A percentile compares a stretch with the other conserved stretches of the same genome.
These are phyloP conservation scores for Daldinia loculata DNA, from an alignment of 495 filamentous ascomycete genomes.

Conservation along the genomic window DNA sequence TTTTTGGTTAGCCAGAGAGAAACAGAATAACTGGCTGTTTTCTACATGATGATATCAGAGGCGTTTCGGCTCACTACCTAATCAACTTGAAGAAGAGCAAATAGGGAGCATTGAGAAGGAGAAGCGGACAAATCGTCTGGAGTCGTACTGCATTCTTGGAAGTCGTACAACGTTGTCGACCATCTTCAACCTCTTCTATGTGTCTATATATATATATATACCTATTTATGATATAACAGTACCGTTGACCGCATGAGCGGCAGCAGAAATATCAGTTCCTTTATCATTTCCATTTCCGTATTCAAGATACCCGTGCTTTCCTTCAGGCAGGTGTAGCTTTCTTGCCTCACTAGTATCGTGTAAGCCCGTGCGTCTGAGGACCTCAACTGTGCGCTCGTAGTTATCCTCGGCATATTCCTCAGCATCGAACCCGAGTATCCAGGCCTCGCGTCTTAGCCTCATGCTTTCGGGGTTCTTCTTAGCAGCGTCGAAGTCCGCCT, in stretches of 20 bases:
- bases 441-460: constrained; percentile 63
- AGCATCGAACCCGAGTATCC: constrained; percentile 69
- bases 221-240: constrained; percentile 23
- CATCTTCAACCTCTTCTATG: constrained; percentile 12
- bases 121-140: background rate
- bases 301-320: constrained; percentile 35
- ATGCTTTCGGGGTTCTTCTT: constrained; percentile 67
- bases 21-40: constrained; percentile 9
- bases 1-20: constrained; percentile 19
- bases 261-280: constrained; percentile 9
- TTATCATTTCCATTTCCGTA: constrained; percentile 16
- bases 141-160: constrained; percentile 19
- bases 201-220: constrained; percentile 23
- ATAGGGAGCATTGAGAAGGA: background rate
- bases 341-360: constrained; percentile 25
- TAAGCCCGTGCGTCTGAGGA: constrained; percentile 32
- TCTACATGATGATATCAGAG: constrained; percentile 25
- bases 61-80: constrained; percentile 28
- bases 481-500: constrained; percentile 65
- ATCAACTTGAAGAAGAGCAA: constrained; percentile 12
- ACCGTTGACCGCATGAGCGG: constrained; percentile 18
- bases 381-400: constrained; percentile 36
- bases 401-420: constrained; percentile 61
- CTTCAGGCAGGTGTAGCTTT: constrained; percentile 40
- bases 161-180: constrained; percentile 4